phyloP scores from a whole-genome alignment of 2,329 filamentous ascomycete genomes.

The Aspergillus glaucus region DNA sequence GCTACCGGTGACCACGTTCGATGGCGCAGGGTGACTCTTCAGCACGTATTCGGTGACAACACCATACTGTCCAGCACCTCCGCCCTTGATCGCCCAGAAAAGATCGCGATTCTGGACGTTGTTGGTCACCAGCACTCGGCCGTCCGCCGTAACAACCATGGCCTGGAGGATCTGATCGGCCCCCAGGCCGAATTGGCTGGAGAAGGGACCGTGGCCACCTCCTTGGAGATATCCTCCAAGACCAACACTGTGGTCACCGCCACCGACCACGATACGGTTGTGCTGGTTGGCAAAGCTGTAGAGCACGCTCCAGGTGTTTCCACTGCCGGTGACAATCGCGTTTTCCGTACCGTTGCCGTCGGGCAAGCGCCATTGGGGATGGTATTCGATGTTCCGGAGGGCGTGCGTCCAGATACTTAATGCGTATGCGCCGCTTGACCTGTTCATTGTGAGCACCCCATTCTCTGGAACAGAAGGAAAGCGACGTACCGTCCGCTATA shows the following conservation, averaged over 20 bases:
- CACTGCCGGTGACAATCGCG: conserved; percentile 12
- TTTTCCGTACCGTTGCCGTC: conserved; percentile 6
- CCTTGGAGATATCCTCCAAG: conserved; percentile 26
- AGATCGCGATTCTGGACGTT: conserved; percentile 40
- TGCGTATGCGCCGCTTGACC: conserved; percentile 38
- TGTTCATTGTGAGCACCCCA: conserved; percentile 5
- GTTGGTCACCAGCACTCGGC: conserved; percentile 30
- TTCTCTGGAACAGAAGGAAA: not conserved
- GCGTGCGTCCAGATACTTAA: conserved; percentile 45
- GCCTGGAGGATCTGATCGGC: conserved; percentile 22
- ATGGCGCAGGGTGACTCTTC: conserved; percentile 9
- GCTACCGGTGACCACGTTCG: conserved; percentile 11
- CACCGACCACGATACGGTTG: conserved; percentile 41
- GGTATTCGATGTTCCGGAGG: conserved; percentile 31
- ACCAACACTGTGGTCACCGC: conserved; percentile 51
- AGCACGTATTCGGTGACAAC: conserved; percentile 17
- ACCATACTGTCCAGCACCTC: conserved; percentile 29
- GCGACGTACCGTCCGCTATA: conserved; percentile 15
- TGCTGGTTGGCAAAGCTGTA: conserved; percentile 13
- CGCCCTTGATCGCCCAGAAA: conserved; percentile 48
- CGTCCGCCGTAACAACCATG: conserved; percentile 19
- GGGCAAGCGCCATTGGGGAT: conserved; percentile 7
- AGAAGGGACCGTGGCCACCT: conserved; percentile 23
- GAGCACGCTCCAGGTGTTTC: conserved; percentile 11
- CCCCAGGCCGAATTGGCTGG: conserved; percentile 17